Base-by-base conservation (phyloP, 345 rosid genomes). In the Hypericum perforatum region DNA sequence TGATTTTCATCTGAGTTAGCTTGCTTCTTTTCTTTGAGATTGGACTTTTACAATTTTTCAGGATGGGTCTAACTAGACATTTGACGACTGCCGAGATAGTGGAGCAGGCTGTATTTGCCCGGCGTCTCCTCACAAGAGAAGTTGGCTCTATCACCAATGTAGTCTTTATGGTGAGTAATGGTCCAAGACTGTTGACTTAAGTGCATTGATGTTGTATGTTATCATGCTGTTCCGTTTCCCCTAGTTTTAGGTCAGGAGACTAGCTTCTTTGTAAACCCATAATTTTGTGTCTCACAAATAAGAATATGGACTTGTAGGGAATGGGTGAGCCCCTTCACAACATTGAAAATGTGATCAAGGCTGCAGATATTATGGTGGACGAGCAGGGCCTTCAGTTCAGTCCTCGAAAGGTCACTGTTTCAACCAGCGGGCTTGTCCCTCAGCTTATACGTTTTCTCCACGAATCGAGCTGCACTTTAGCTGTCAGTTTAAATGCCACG, bases 281-380 rank as follows among this genome's bases (percentile, higher is more conserved):
- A 6, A 14, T 0, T 10, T 13, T 22, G 32, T 22, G 32, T 22
- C 1, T 22, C 1, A 22, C 32, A 22, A 1, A 36, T 43, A 32
- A 39, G 65, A 57, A 52, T 56, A 9, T 16, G 16, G 48, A 10
- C 59, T 50, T 65, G 49, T 72, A 91, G 96, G 98, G 98, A 62
- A 91, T 87, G 98, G 96, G 98, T 57, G 96, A 91, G 68, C 98
- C 96, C 6, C 78, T 91, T 60, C 96, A 91, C 61, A 91, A 87
- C 46, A 63, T 85, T 53, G 88, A 82, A 10, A 83, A 77, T 67
- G 94, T 87, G 39, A 77, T 87, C 32, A 82, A 78, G 78, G 96
- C 96, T 50, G 78, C 94, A 37, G 77, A 76, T 56, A 83, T 91
- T 57, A 72, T 87, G 94, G 83, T 85, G 64, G 82, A 92, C 11